Evolutionary conservation across 805 yeast genomes (phyloP).

Genomic region (Saccharomyces eubayanus): DNA sequence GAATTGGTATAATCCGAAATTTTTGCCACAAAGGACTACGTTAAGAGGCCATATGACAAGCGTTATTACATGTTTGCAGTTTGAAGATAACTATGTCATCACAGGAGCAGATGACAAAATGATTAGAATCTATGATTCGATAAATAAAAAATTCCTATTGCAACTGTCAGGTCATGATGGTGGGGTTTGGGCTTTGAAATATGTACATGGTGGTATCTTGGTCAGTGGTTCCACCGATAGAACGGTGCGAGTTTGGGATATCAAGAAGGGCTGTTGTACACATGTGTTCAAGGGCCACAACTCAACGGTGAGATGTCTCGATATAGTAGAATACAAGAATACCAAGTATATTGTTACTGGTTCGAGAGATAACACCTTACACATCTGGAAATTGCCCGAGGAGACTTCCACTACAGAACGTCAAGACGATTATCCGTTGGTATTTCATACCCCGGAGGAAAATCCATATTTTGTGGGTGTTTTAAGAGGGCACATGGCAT

Average conservation of each 20-base stretch:
- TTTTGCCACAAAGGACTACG: slow-evolving; percentile 58
- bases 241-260: slow-evolving; percentile 89
- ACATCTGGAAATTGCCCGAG: slow-evolving; percentile 68
- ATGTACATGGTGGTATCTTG: slow-evolving; percentile 58
- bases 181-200: slow-evolving; percentile 97
- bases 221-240: slow-evolving; percentile 94
- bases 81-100: slow-evolving; percentile 81
- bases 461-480: slow-evolving; percentile 62
- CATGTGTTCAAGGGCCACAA: slow-evolving; percentile 88
- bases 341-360: slow-evolving; percentile 76
- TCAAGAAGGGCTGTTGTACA: slow-evolving; percentile 75
- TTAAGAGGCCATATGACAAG: slow-evolving; percentile 63
- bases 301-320: slow-evolving; percentile 87
- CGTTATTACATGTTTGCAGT: slow-evolving; percentile 92
- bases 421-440: slow-evolving; percentile 17
- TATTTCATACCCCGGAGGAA: slow-evolving; percentile 29
- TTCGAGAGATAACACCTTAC: slow-evolving; percentile 75
- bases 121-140: slow-evolving; percentile 73
- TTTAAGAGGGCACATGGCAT: slow-evolving; percentile 64
- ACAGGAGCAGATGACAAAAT: slow-evolving; percentile 87
- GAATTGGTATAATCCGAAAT: slow-evolving; percentile 76
- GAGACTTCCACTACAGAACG: slow-evolving; percentile 6
- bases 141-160: slow-evolving; percentile 54
- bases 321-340: slow-evolving; percentile 61
- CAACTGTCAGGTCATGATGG: slow-evolving; percentile 86